Evolutionary conservation across 2,329 filamentous ascomycete genomes (phyloP).

Genomic region (Xylaria sp.): DNA sequence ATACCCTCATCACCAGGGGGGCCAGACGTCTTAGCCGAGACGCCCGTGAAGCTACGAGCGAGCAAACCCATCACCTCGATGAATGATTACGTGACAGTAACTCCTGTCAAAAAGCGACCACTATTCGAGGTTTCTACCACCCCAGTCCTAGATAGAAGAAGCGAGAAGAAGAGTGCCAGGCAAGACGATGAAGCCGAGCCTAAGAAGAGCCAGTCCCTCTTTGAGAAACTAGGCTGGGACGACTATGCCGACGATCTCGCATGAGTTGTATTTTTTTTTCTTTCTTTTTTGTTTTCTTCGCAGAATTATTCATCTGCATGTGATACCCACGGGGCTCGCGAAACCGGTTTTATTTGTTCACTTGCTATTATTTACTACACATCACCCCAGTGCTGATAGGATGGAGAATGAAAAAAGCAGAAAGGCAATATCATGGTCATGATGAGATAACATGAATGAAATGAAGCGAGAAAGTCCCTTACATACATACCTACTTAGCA

Average conservation of each 20-base stretch:
- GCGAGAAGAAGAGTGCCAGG: neutral
- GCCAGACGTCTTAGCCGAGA: constrained; percentile 27
- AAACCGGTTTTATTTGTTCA: no score
- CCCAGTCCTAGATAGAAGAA: neutral
- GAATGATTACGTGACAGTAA: constrained; percentile 22
- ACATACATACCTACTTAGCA: no score
- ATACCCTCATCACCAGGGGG: constrained; percentile 29
- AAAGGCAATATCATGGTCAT: neutral
- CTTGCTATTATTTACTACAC: no score
- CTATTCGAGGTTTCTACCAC: constrained; percentile 4
- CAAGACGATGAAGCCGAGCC: constrained; percentile 15
- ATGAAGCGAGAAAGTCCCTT: neutral
- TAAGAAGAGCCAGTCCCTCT: constrained; percentile 41
- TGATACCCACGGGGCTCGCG: no score
- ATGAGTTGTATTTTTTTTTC: constrained; percentile 7
- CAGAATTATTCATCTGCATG: no score
- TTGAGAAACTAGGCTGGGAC: constrained; percentile 53
- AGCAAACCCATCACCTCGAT: constrained; percentile 17
- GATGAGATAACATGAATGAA: constrained; percentile 15
- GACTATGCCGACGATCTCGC: constrained; percentile 45
- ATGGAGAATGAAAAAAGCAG: neutral
- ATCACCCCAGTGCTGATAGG: neutral
- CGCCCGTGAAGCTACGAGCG: constrained; percentile 35
- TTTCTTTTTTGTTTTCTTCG: no score
- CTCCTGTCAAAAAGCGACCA: constrained; percentile 24